Conservation (phyloP, 306 rosid species). For the Trifolium fragiferum region DNA sequence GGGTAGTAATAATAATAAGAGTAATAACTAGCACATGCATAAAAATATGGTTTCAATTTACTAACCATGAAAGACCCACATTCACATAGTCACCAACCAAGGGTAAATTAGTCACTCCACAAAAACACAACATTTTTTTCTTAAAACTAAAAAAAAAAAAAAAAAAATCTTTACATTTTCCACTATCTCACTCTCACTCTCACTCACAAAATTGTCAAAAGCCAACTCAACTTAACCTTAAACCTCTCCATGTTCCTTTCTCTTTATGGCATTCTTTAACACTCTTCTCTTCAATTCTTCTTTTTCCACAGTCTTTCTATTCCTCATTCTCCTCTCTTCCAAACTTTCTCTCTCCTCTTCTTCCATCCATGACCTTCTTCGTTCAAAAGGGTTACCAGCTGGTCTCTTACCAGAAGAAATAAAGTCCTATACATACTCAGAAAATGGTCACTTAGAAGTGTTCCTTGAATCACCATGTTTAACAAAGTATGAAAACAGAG, state of each 20-base stretch:
- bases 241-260: slow-evolving; percentile 47
- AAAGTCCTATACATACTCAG: slow-evolving; percentile 66
- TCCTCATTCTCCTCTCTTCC: slow-evolving; percentile 14
- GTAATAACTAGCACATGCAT: slow-evolving; percentile 10
- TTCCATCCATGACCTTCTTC: slow-evolving; percentile 78
- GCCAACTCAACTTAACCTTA: slow-evolving; percentile 37
- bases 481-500: slow-evolving; percentile 79
- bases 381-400: slow-evolving; percentile 77
- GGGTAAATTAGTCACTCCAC: slow-evolving; percentile 53
- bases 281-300: neutral
- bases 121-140: neutral
- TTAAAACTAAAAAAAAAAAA: slow-evolving; percentile 34
- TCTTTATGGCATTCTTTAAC: slow-evolving; percentile 60
- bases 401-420: slow-evolving; percentile 81
- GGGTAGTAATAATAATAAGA: no score
- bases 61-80: slow-evolving; percentile 21
- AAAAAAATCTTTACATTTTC: slow-evolving; percentile 55
- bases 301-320: slow-evolving; percentile 29
- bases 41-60: slow-evolving; percentile 34
- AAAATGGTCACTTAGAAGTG: slow-evolving; percentile 71
- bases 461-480: slow-evolving; percentile 78
- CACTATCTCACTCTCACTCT: slow-evolving; percentile 14
- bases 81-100: slow-evolving; percentile 47
- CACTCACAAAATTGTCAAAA: slow-evolving; percentile 26
- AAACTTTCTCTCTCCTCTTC: slow-evolving; percentile 49